Evolutionary conservation across 2,329 filamentous ascomycete genomes (phyloP), one percentile per base, ranked within the genome.

Genomic region (Verticillium tricorpus): DNA sequence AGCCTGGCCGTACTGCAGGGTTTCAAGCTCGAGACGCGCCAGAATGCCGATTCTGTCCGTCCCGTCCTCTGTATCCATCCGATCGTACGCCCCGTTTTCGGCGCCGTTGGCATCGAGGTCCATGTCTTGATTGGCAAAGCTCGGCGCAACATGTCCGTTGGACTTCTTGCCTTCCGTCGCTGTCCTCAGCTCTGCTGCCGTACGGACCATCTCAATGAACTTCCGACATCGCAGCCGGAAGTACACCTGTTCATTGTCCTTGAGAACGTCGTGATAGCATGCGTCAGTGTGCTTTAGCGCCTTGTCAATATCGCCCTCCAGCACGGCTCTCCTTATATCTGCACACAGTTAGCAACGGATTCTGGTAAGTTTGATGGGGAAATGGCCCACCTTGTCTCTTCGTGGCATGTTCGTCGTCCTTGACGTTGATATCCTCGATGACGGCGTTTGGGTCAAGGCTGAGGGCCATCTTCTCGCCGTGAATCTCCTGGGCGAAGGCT

Each of bases 151-250:
- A 58, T 83, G 78, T 12, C 78, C 73, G 64, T 82, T 72, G 72
- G 68, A 73, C 65, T 68, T 75, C 68, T 80, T 82, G 5, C 73
- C 68, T 9, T 81, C 78, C 39, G 78, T 74, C 8, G 77, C 75
- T 39, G 81, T 77, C 69, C 82, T 82, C 19, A 90, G 75, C 67
- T 93, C 89, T 2, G 89, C 87, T 39, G 88, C 88, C 62, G 84
- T 85, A 50, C 90, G 85, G 69, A 96, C 92, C 89, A 99, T 94
- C 74, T 99, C 95, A 64, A 98, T 89, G 73, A 98, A 97, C 72
- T 95, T 96, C 63, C 93, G 88, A 72, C 93, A 97, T 67, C 89
- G 87, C 57, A 99, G 80, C 62, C 89, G 90, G 76, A 99, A 98
- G 72, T 93, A 88, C 17, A 97, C 92, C 60, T 92, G 87, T 60